Conservation (phyloP, 305 asterid species). For the Nicotiana rustica region DNA sequence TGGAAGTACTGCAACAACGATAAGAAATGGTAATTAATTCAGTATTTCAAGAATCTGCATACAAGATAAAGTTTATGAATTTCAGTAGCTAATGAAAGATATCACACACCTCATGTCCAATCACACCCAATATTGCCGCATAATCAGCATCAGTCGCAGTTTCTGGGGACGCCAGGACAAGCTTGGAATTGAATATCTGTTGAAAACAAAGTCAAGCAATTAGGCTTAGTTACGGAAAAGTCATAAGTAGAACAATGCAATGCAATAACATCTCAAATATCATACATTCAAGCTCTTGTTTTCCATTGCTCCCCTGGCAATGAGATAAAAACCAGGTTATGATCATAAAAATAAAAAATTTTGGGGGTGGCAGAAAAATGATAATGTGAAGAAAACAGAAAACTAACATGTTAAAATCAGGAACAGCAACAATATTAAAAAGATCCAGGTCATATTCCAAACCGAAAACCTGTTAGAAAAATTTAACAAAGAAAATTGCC, state of each 20-base stretch:
- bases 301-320: conserved; percentile 96
- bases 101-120: conserved; percentile 82
- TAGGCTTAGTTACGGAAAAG: not conserved
- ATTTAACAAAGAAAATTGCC: conserved; percentile 10
- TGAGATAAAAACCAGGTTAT: not conserved
- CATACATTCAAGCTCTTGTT: conserved; percentile 93
- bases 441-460: conserved; percentile 93
- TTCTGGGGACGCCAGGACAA: conserved; percentile 92
- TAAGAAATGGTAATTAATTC: conserved; percentile 27
- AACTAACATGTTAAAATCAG: conserved; percentile 87
- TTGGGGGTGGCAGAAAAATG: not conserved
- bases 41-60: not conserved
- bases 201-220: conserved; percentile 34
- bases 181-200: conserved; percentile 88
- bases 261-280: conserved; percentile 25
- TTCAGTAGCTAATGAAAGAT: conserved; percentile 28
- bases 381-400: conserved; percentile 21
- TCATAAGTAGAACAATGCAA: conserved; percentile 13
- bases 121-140: conserved; percentile 89
- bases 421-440: conserved; percentile 88
- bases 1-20: conserved; percentile 80
- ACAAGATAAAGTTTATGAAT: not conserved
- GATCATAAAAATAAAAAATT: not conserved
- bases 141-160: conserved; percentile 89
- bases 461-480: conserved; percentile 71